Evolutionary conservation across 768 basidiomycete species (phyloP).

Genomic region (Kwoniella mangroviensis): DNA sequence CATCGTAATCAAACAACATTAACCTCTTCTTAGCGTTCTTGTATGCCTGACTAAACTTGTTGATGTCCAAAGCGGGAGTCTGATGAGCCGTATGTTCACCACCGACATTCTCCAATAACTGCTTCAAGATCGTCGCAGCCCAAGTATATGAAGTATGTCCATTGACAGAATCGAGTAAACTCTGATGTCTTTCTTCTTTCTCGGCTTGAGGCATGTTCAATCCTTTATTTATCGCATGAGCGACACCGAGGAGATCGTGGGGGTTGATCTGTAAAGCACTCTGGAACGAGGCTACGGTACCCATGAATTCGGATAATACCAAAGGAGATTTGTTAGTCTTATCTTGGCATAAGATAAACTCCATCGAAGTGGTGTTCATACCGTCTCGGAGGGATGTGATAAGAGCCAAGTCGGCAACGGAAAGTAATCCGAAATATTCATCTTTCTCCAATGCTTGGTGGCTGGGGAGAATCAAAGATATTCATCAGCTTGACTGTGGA

Average conservation of each 20-base stretch:
- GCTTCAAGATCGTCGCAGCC: slow-evolving; percentile 86
- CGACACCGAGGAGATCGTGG: slow-evolving; percentile 91
- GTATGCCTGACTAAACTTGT: slow-evolving; percentile 68
- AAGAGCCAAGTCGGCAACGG: slow-evolving; percentile 89
- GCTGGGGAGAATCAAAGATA: slow-evolving; percentile 59
- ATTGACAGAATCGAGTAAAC: slow-evolving; percentile 78
- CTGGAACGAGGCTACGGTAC: slow-evolving; percentile 88
- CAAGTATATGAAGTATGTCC: slow-evolving; percentile 95
- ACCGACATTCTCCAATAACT: slow-evolving; percentile 80
- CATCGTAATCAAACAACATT: slow-evolving; percentile 95
- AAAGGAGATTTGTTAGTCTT: slow-evolving; percentile 77
- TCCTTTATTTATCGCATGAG: slow-evolving; percentile 85
- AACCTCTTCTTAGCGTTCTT: slow-evolving; percentile 75
- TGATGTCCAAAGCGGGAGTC: slow-evolving; percentile 79
- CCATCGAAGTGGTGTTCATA: slow-evolving; percentile 99
- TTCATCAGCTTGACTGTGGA: background rate
- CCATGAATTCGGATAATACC: slow-evolving; percentile 96
- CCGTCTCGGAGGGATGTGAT: slow-evolving; percentile 96
- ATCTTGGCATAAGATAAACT: slow-evolving; percentile 93
- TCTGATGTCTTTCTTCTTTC: slow-evolving; percentile 73
- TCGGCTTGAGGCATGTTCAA: slow-evolving; percentile 79
- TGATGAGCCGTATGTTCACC: slow-evolving; percentile 76
- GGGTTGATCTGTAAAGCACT: slow-evolving; percentile 92
- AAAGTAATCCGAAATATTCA: slow-evolving; percentile 93
- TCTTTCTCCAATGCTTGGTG: slow-evolving; percentile 97